Conservation (phyloP, 495 filamentous ascomycete species). For the Hypoxylon trugodes region DNA sequence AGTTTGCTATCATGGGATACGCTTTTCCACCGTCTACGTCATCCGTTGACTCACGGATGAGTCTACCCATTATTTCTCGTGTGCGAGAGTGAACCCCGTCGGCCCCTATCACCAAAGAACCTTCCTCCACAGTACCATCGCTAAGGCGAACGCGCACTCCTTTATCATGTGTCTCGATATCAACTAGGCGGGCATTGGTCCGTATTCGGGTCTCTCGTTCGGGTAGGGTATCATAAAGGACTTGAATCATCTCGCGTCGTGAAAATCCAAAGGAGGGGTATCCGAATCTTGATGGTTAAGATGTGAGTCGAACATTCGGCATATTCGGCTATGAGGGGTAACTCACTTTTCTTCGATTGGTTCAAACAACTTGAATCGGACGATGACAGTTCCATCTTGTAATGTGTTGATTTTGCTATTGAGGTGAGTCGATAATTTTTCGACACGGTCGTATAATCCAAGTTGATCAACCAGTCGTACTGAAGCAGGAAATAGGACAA, state of each 20-base stretch:
- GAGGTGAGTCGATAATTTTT: not conserved
- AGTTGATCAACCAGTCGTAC: slow-evolving; percentile 47
- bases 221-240: slow-evolving; percentile 46
- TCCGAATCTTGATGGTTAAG: not conserved
- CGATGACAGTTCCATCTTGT: slow-evolving; percentile 11
- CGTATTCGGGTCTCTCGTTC: slow-evolving; percentile 42
- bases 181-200: slow-evolving; percentile 34
- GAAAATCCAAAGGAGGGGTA: slow-evolving; percentile 39
- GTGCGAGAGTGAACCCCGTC: slow-evolving; percentile 59
- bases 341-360: slow-evolving; percentile 29
- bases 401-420: slow-evolving; percentile 9
- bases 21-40: not conserved
- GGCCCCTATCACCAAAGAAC: slow-evolving; percentile 57
- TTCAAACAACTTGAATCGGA: not conserved
- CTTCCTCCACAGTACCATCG: slow-evolving; percentile 51
- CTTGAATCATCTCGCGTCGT: slow-evolving; percentile 44
- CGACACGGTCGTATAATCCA: slow-evolving; percentile 45
- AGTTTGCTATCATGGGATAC: slow-evolving; percentile 1
- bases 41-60: not conserved
- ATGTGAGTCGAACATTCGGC: not conserved
- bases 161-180: slow-evolving; percentile 38
- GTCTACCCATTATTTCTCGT: slow-evolving; percentile 50
- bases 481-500: slow-evolving; percentile 45
- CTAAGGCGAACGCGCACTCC: slow-evolving; percentile 44
- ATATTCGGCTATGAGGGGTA: not conserved